Percentiles rank a stretch among this genome's conserved stretches.
phyloP scores from a whole-genome alignment of 345 rosid species.

The Pistacia vera region DNA sequence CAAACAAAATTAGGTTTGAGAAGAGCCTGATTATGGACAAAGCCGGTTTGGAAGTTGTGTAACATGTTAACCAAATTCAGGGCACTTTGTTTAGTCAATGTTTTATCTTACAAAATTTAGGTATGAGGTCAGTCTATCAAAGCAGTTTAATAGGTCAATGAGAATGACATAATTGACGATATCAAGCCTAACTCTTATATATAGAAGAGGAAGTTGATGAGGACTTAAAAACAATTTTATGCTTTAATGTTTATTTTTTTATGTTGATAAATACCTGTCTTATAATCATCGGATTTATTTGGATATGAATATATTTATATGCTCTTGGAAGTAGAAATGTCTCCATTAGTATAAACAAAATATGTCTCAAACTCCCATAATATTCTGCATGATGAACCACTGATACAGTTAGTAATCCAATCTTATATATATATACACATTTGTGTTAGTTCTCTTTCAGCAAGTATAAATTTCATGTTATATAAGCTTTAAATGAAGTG shows the following conservation, averaged over 20 bases:
- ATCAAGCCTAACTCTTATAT: neutral
- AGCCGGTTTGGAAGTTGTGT: neutral
- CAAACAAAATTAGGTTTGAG: neutral
- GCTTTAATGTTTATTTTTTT: neutral
- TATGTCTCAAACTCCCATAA: no score
- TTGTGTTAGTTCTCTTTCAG: no score
- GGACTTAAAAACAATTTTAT: neutral
- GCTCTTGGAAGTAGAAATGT: slow-evolving; percentile 8
- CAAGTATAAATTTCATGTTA: no score
- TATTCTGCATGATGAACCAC: neutral
- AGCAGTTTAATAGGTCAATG: neutral
- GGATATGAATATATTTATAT: neutral
- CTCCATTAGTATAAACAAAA: neutral
- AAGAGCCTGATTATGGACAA: neutral
- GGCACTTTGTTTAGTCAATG: neutral
- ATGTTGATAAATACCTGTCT: neutral
- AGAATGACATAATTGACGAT: neutral
- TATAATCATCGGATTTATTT: neutral
- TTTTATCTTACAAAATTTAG: neutral
- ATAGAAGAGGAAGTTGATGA: neutral
- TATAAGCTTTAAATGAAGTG: no score
- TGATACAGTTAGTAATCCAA: no score
- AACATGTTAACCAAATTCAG: neutral
- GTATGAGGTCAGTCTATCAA: neutral
- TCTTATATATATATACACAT: no score